phyloP scores from a whole-genome alignment of 2,329 filamentous ascomycete genomes.

The Cytospora mali region DNA sequence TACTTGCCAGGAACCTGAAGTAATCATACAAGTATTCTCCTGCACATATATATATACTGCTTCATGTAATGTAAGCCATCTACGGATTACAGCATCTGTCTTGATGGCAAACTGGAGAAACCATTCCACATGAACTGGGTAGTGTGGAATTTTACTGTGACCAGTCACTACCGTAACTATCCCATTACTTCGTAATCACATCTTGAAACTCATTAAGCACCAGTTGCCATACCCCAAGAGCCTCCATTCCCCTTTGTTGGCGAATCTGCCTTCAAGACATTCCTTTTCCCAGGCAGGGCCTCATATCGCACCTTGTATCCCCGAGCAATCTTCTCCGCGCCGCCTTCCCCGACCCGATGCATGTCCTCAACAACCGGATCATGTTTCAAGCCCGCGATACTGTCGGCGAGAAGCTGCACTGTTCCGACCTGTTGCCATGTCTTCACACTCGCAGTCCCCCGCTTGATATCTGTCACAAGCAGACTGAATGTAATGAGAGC shows the following conservation, averaged over 20 bases:
- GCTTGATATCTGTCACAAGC: background rate
- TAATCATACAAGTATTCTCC: too few species aligned
- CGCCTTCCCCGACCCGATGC: background rate
- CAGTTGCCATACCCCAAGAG: background rate
- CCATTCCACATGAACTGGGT: too few species aligned
- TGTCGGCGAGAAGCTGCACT: background rate
- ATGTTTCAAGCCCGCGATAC: background rate
- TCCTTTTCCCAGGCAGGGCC: constrained; percentile 39
- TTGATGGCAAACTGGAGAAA: too few species aligned
- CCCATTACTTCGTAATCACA: too few species aligned
- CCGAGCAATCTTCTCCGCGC: background rate
- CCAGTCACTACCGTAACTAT: too few species aligned
- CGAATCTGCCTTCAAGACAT: constrained; percentile 38
- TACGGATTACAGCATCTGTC: too few species aligned
- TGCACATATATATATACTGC: too few species aligned
- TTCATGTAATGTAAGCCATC: too few species aligned
- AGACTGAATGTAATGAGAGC: background rate
- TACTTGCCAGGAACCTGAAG: too few species aligned
- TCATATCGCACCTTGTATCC: background rate
- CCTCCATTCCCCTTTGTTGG: background rate
- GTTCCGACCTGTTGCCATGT: background rate
- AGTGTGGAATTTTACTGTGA: too few species aligned
- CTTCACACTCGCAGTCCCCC: background rate
- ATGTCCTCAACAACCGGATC: background rate
- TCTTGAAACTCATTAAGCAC: too few species aligned